Conservation (phyloP, 169 alveolate genomes). For the Theileria parva region DNA sequence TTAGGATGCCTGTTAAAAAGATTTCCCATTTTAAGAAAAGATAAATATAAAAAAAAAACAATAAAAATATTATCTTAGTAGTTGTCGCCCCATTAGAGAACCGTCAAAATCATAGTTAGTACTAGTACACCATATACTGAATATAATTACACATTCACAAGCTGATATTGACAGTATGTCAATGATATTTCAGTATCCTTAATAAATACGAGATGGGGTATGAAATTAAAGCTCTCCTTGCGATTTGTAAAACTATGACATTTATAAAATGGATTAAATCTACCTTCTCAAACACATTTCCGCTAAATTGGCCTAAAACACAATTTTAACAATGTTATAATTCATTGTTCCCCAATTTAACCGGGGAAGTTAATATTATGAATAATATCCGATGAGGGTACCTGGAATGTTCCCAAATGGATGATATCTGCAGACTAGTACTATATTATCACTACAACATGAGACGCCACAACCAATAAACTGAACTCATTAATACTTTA, state of each 20-base stretch:
- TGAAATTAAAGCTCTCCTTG: constrained; percentile 1
- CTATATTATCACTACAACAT: constrained; percentile 41
- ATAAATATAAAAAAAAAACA: constrained; percentile 1
- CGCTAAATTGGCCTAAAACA: constrained; percentile 32
- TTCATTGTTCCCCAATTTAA: not conserved
- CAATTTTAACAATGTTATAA: not conserved
- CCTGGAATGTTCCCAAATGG: constrained; percentile 69
- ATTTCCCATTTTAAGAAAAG: constrained; percentile 45
- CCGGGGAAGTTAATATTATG: not conserved
- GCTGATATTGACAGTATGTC: not conserved
- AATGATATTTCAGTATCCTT: not conserved
- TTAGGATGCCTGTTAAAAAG: constrained; percentile 63
- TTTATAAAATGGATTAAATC: not conserved
- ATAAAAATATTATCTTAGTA: not conserved
- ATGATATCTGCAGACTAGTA: constrained; percentile 55
- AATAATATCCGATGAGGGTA: not conserved
- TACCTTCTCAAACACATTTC: constrained; percentile 54
- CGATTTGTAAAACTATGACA: not conserved
- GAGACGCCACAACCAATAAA: constrained; percentile 61
- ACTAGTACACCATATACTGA: not conserved
- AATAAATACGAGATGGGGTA: not conserved
- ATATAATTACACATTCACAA: not conserved
- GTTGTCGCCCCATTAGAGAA: not conserved
- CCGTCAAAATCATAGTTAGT: not conserved
- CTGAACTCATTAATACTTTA: constrained; percentile 9